These are phyloP conservation scores for Colletotrichum sp. DNA, from an alignment of 2,329 filamentous ascomycete species.

Conservation along the genomic window DNA sequence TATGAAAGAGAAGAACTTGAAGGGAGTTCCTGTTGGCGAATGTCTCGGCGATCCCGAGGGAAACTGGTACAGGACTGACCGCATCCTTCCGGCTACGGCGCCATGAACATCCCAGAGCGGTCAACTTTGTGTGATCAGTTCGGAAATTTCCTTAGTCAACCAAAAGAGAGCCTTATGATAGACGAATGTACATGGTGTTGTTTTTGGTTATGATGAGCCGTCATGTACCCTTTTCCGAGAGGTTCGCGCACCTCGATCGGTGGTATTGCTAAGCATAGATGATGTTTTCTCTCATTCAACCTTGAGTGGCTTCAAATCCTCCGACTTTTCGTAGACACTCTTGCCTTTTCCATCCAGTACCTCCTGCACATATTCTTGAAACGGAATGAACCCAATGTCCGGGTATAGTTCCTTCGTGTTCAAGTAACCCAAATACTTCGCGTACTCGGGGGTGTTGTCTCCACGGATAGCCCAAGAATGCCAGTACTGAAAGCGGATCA, in stretches of 20 bases:
- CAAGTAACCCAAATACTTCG: not conserved
- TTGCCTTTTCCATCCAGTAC: not conserved
- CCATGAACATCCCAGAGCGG: not conserved
- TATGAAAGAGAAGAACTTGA: constrained; percentile 27
- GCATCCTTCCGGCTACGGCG: not conserved
- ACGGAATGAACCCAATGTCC: not conserved
- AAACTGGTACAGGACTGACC: constrained; percentile 46
- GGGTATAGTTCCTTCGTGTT: not conserved
- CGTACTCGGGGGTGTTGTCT: not conserved
- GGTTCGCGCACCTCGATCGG: not conserved
- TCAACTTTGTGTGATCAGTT: not conserved
- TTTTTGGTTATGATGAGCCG: not conserved
- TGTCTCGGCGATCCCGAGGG: constrained; percentile 45
- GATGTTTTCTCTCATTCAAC: not conserved
- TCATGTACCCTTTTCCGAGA: not conserved
- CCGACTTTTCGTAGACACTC: not conserved
- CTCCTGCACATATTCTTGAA: not conserved
- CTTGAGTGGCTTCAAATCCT: not conserved
- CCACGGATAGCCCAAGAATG: not conserved
- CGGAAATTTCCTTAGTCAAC: not conserved
- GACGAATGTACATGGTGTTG: not conserved
- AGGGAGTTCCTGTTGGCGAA: constrained; percentile 46
- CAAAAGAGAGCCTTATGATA: not conserved
- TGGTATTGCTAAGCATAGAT: not conserved
- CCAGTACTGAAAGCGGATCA: not conserved